Conservation (phyloP, 2,329 filamentous ascomycete genomes). For the Cladophialophora chaetospira region DNA sequence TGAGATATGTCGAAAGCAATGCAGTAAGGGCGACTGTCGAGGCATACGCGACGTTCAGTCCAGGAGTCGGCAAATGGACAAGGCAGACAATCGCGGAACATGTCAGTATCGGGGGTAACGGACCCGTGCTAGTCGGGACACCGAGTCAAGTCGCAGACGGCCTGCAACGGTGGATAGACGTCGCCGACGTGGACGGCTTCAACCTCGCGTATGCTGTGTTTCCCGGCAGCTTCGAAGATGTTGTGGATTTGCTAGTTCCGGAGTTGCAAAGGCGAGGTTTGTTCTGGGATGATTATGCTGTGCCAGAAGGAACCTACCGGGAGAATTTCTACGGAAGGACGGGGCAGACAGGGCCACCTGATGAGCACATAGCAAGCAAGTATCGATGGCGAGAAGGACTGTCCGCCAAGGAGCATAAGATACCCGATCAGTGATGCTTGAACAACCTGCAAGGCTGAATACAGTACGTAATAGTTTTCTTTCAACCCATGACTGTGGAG, state of each 20-base stretch:
- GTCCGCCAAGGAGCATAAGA: not conserved
- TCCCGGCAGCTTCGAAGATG: constrained; percentile 68
- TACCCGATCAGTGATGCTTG: not conserved
- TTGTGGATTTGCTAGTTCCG: constrained; percentile 65
- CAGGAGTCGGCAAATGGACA: constrained; percentile 34
- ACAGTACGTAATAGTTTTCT: no score
- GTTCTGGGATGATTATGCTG: constrained; percentile 40
- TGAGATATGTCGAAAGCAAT: constrained; percentile 56
- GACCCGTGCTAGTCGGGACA: constrained; percentile 57
- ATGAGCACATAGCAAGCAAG: constrained; percentile 3
- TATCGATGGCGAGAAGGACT: constrained; percentile 4
- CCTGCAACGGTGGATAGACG: constrained; percentile 66
- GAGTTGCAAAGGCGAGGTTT: constrained; percentile 53
- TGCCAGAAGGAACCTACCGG: constrained; percentile 39
- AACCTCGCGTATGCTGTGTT: constrained; percentile 69
- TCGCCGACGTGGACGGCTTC: constrained; percentile 73
- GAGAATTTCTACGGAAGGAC: constrained; percentile 42
- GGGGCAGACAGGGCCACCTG: not conserved
- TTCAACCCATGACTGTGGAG: no score
- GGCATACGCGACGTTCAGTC: constrained; percentile 5
- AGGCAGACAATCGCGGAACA: constrained; percentile 49
- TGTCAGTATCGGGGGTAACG: constrained; percentile 53
- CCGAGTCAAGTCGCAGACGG: constrained; percentile 65
- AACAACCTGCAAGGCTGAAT: not conserved
- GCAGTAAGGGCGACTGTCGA: constrained; percentile 48